Conservation (phyloP, 2,329 filamentous ascomycete genomes). For the Pseudogymnoascus sp. region DNA sequence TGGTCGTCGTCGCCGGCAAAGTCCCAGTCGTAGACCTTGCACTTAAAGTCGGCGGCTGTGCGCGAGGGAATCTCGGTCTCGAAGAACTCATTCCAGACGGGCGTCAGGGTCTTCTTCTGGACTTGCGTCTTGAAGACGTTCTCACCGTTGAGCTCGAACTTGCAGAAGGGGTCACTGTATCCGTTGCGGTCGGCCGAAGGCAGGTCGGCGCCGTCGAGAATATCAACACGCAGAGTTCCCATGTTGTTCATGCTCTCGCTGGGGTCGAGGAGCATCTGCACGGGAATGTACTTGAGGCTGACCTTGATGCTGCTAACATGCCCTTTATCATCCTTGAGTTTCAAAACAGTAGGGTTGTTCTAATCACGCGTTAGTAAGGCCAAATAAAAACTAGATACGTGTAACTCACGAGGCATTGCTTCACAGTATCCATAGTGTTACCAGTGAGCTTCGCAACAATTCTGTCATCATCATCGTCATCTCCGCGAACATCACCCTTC, state of each 20-base stretch:
- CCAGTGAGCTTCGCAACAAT: conserved; percentile 76
- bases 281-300: conserved; percentile 87
- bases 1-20: conserved; percentile 92
- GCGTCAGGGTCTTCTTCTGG: conserved; percentile 93
- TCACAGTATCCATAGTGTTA: conserved; percentile 77
- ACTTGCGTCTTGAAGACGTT: conserved; percentile 92
- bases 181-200: conserved; percentile 92
- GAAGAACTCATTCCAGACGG: conserved; percentile 94
- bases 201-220: conserved; percentile 79
- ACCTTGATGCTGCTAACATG: conserved; percentile 73
- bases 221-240: conserved; percentile 87
- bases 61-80: conserved; percentile 75
- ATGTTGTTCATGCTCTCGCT: conserved; percentile 99
- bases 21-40: conserved; percentile 90
- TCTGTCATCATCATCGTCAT: conserved; percentile 60
- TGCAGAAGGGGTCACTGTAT: conserved; percentile 94
- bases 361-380: conserved; percentile 30
- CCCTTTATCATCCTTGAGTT: conserved; percentile 70
- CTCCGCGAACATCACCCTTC: conserved; percentile 64
- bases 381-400: background rate
- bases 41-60: conserved; percentile 72
- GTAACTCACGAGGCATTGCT: conserved; percentile 67
- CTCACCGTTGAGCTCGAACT: conserved; percentile 82
- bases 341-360: conserved; percentile 83
- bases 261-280: conserved; percentile 88